Evolutionary conservation across 352 stramenopile species (phyloP).

Genomic region (Pythium monospermum): DNA sequence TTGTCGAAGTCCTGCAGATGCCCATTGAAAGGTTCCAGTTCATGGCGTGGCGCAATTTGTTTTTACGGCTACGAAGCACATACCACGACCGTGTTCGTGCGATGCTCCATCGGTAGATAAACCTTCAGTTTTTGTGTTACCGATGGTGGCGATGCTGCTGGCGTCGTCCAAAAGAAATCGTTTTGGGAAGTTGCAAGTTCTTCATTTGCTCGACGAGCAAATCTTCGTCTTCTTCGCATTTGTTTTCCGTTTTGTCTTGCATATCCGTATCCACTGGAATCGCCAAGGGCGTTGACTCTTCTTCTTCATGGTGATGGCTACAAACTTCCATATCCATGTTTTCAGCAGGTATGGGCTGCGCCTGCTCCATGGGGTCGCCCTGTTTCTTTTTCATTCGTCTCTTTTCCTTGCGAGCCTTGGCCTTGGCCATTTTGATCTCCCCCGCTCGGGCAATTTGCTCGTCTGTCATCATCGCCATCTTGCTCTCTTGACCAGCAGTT

Average conservation of each 20-base stretch:
- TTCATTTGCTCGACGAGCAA: conserved; percentile 2
- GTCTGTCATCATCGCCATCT: too few species aligned
- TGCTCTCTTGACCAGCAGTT: not conserved
- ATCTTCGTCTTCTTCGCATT: not conserved
- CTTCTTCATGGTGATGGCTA: not conserved
- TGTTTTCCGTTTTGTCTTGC: not conserved
- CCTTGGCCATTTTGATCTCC: conserved; percentile 20
- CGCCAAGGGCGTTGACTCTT: not conserved
- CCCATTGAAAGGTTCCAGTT: conserved; percentile 52
- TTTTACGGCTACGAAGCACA: conserved; percentile 41
- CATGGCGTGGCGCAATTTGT: conserved; percentile 26
- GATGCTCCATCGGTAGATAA: conserved; percentile 11
- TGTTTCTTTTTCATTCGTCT: conserved; percentile 16
- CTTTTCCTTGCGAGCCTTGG: conserved; percentile 12
- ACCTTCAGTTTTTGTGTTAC: not conserved
- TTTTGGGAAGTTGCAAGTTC: conserved; percentile 13
- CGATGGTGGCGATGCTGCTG: conserved; percentile 2
- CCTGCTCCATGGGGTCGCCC: not conserved
- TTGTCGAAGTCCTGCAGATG: conserved; percentile 28
- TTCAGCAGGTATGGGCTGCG: not conserved
- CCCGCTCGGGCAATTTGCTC: too few species aligned
- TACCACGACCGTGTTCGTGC: conserved; percentile 38
- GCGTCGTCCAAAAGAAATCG: conserved; percentile 18
- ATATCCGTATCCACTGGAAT: not conserved
- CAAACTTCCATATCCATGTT: not conserved